These are phyloP conservation scores for Chalaropsis ovoidea DNA, from an alignment of 2,329 filamentous ascomycete genomes.

Conservation along the genomic window DNA sequence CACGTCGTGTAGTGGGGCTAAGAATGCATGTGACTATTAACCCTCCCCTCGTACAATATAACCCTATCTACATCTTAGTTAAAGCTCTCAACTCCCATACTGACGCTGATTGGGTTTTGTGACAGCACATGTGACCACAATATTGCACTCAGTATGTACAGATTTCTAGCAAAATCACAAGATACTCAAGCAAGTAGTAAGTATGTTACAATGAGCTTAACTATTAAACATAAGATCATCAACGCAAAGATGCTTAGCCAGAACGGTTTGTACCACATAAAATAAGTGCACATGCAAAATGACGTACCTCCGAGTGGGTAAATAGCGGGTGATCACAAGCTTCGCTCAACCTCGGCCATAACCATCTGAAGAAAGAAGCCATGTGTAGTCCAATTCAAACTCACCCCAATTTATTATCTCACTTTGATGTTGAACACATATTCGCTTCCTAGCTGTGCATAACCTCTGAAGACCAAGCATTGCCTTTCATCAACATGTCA, in stretches of 20 bases:
- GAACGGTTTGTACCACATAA: neutral
- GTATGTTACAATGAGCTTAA: neutral
- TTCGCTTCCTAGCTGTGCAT: neutral
- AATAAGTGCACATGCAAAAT: neutral
- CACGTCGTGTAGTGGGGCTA: slow-evolving; percentile 24
- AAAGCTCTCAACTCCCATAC: no score
- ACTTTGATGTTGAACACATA: neutral
- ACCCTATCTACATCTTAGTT: slow-evolving; percentile 5
- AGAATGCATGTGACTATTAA: slow-evolving; percentile 10
- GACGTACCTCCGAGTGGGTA: slow-evolving; percentile 8
- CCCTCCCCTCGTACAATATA: neutral
- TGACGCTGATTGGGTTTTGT: no score
- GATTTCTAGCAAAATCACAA: no score
- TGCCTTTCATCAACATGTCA: slow-evolving; percentile 31
- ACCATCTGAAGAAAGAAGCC: neutral
- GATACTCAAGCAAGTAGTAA: neutral
- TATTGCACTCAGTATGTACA: no score
- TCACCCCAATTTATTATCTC: neutral
- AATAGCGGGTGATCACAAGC: slow-evolving; percentile 6
- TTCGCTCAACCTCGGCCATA: slow-evolving; percentile 2
- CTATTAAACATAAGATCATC: neutral
- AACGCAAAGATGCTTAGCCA: no score
- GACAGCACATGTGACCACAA: no score
- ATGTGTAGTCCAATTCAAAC: neutral
- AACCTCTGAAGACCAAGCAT: neutral